Conservation (phyloP, 148 eudicot species). For the Heliosperma pusillum region DNA sequence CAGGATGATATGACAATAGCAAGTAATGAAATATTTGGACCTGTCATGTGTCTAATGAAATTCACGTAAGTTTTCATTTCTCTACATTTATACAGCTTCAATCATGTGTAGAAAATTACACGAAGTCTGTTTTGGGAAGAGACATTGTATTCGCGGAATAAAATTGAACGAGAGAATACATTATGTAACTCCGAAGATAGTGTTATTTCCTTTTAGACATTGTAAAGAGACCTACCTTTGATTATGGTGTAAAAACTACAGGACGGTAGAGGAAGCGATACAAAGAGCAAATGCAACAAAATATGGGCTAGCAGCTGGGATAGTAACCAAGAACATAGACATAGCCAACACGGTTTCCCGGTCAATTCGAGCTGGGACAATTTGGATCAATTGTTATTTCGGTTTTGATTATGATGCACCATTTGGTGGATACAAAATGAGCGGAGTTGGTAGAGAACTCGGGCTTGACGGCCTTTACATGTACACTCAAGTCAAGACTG, state of each 20-base stretch:
- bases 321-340: slow-evolving; percentile 66
- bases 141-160: background rate
- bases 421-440: slow-evolving; percentile 78
- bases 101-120: background rate
- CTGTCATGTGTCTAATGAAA: slow-evolving; percentile 74
- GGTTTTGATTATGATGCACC: slow-evolving; percentile 61
- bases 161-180: too few species aligned
- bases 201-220: too few species aligned
- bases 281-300: slow-evolving; percentile 56
- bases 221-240: background rate
- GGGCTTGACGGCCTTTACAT: slow-evolving; percentile 59
- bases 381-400: slow-evolving; percentile 84
- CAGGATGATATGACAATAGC: slow-evolving; percentile 84
- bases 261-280: slow-evolving; percentile 71
- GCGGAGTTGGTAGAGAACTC: slow-evolving; percentile 68
- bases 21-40: slow-evolving; percentile 82
- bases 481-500: slow-evolving; percentile 67
- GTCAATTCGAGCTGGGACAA: slow-evolving; percentile 59
- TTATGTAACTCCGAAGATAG: too few species aligned
- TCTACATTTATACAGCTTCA: background rate
- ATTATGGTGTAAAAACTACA: slow-evolving; percentile 18
- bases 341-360: slow-evolving; percentile 73
- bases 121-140: background rate
- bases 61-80: slow-evolving; percentile 52
- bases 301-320: slow-evolving; percentile 76